Evolutionary conservation across 169 alveolate species (phyloP).

Genomic region (Cardiosporidium cionae): DNA sequence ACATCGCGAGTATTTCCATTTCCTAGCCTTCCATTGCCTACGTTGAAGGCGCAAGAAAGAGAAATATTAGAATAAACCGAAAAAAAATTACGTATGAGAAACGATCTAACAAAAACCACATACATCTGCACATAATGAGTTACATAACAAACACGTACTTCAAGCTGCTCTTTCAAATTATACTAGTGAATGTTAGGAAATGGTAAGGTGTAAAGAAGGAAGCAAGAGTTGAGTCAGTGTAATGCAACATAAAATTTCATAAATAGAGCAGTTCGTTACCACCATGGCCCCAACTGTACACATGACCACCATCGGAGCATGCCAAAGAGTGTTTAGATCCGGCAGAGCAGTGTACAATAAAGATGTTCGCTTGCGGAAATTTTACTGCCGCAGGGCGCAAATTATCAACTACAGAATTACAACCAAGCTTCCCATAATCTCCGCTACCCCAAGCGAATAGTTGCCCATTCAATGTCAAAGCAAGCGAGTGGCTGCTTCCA

Average conservation of each 20-base stretch:
- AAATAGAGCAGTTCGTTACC: not conserved
- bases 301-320: slow-evolving; percentile 12
- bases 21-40: slow-evolving; percentile 70
- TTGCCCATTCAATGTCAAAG: slow-evolving; percentile 50
- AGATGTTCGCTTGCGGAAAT: not conserved
- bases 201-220: no score
- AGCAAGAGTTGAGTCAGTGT: no score
- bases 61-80: not conserved
- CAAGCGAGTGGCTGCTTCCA: slow-evolving; percentile 66
- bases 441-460: slow-evolving; percentile 68
- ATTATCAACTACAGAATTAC: slow-evolving; percentile 33
- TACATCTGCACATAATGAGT: no score
- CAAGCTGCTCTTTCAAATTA: no score
- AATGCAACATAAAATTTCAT: no score
- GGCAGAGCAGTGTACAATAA: slow-evolving; percentile 5
- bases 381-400: not conserved
- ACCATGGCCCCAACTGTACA: slow-evolving; percentile 26
- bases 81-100: not conserved
- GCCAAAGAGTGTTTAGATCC: slow-evolving; percentile 25
- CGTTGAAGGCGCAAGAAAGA: not conserved
- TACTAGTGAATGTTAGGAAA: no score
- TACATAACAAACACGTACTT: no score
- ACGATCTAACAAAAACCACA: no score
- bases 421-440: slow-evolving; percentile 61
- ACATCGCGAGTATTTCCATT: slow-evolving; percentile 46